Conservation (phyloP, 2,329 filamentous ascomycete species). For the Colletotrichum sp. region DNA sequence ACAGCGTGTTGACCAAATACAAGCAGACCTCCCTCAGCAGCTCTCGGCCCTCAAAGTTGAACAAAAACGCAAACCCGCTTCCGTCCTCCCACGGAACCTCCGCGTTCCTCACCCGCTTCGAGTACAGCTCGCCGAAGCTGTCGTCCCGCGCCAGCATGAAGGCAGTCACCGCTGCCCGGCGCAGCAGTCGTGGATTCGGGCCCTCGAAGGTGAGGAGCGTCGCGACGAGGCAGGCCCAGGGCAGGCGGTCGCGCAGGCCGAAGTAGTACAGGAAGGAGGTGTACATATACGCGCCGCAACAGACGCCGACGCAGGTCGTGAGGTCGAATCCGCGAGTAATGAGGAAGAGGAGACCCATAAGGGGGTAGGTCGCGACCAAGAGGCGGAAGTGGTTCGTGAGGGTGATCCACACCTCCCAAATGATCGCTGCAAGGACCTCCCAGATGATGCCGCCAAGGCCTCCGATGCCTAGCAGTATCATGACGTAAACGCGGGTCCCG, state of each 20-base stretch:
- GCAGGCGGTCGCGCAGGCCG: conserved; percentile 4
- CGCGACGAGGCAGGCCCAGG: conserved; percentile 10
- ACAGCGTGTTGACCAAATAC: conserved; percentile 14
- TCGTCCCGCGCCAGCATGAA: conserved; percentile 18
- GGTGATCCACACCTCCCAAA: conserved; percentile 4
- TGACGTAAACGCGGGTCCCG: conserved; percentile 8
- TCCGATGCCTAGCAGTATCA: conserved; percentile 13
- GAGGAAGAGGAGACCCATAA: conserved; percentile 13
- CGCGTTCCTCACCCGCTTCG: not conserved
- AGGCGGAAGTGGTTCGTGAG: conserved; percentile 18
- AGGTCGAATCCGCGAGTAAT: not conserved
- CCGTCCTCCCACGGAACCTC: conserved; percentile 13
- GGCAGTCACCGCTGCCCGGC: conserved; percentile 6
- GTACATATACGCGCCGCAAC: conserved; percentile 9
- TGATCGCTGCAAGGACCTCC: conserved; percentile 15
- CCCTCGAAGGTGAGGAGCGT: conserved; percentile 10
- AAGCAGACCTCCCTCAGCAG: conserved; percentile 2
- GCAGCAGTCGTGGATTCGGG: conserved; percentile 4
- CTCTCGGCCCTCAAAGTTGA: conserved; percentile 13
- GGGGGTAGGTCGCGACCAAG: conserved; percentile 13
- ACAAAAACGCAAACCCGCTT: conserved; percentile 11
- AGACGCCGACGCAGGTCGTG: not conserved
- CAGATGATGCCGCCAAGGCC: conserved; percentile 10
- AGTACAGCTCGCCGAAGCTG: not conserved
- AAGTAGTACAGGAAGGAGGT: conserved; percentile 7